Conservation (phyloP, 2,329 filamentous ascomycete genomes). For the Zopfia rhizophila region DNA sequence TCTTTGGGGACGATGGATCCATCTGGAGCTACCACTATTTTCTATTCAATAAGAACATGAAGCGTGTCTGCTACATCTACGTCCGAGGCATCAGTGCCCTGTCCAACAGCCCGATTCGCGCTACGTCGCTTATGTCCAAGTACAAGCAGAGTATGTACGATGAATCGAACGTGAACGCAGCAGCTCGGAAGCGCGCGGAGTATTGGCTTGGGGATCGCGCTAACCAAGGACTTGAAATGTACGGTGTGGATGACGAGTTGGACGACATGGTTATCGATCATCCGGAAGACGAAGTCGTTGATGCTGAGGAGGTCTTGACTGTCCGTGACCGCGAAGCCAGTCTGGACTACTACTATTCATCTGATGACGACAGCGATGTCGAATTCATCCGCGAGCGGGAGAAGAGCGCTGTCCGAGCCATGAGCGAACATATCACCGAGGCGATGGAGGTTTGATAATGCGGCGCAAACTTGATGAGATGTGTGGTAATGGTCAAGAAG, state of each 20-base stretch:
- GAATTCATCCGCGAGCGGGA: slow-evolving; percentile 51
- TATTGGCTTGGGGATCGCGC: slow-evolving; percentile 85
- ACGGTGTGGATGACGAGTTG: slow-evolving; percentile 57
- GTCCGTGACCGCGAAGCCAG: slow-evolving; percentile 42
- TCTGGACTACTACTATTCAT: slow-evolving; percentile 40
- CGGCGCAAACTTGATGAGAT: not conserved
- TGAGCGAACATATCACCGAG: slow-evolving; percentile 65
- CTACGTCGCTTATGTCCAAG: slow-evolving; percentile 47
- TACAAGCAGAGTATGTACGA: slow-evolving; percentile 56
- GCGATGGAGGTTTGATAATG: slow-evolving; percentile 61
- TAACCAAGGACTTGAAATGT: slow-evolving; percentile 56
- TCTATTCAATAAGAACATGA: slow-evolving; percentile 93
- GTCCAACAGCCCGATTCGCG: slow-evolving; percentile 67
- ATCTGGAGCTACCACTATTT: slow-evolving; percentile 98
- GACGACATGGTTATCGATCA: slow-evolving; percentile 52
- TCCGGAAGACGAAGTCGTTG: slow-evolving; percentile 48
- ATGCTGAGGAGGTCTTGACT: slow-evolving; percentile 52
- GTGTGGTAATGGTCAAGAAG: not conserved
- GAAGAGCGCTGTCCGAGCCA: slow-evolving; percentile 60
- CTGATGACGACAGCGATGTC: slow-evolving; percentile 47
- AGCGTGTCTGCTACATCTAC: slow-evolving; percentile 94
- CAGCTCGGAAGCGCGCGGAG: slow-evolving; percentile 80
- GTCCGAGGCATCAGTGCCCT: slow-evolving; percentile 86
- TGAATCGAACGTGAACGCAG: slow-evolving; percentile 61
- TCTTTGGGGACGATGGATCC: slow-evolving; percentile 89